These are phyloP conservation scores for Chaetomium strumarium DNA, from an alignment of 2,329 filamentous ascomycete species.

Conservation along the genomic window DNA sequence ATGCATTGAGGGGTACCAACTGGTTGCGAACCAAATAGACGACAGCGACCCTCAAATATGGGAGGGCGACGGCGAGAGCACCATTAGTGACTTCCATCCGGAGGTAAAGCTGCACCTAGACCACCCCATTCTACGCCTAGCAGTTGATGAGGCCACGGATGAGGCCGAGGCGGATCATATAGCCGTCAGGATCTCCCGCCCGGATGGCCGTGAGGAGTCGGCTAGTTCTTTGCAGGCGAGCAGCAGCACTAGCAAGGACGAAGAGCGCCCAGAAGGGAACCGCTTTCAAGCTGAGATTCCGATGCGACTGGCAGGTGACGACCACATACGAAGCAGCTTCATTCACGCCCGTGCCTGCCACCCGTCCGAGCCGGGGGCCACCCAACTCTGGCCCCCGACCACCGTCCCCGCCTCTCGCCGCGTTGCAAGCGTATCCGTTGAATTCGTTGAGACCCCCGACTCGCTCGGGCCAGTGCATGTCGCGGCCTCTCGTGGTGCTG, in stretches of 20 bases:
- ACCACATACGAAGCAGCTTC: conserved; percentile 60
- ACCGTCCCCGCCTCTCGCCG: conserved; percentile 59
- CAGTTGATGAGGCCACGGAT: conserved; percentile 12
- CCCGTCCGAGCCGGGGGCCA: conserved; percentile 34
- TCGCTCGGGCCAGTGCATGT: conserved; percentile 26
- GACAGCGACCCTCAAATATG: conserved; percentile 57
- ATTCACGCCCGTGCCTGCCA: conserved; percentile 51
- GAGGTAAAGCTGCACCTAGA: conserved; percentile 66
- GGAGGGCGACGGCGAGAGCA: conserved; percentile 57
- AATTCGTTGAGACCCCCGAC: conserved; percentile 22
- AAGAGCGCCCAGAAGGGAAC: conserved; percentile 17
- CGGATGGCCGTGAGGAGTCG: conserved; percentile 19
- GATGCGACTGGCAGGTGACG: conserved; percentile 42
- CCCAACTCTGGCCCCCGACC: conserved; percentile 68
- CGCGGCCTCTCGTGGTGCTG: conserved; percentile 49
- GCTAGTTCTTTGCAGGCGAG: not conserved
- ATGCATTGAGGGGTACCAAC: conserved; percentile 73
- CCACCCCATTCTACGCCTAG: conserved; percentile 61
- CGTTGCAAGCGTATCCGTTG: conserved; percentile 34
- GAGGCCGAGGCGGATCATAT: not conserved
- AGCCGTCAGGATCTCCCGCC: not conserved
- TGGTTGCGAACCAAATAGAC: conserved; percentile 58
- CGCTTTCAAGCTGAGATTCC: conserved; percentile 47
- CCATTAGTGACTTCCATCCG: conserved; percentile 69
- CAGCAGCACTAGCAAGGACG: not conserved